A percentile compares a stretch with the other conserved stretches of the same genome.
phyloP scores from a whole-genome alignment of 768 basidiomycete species.

The Auricularia heimuer region DNA sequence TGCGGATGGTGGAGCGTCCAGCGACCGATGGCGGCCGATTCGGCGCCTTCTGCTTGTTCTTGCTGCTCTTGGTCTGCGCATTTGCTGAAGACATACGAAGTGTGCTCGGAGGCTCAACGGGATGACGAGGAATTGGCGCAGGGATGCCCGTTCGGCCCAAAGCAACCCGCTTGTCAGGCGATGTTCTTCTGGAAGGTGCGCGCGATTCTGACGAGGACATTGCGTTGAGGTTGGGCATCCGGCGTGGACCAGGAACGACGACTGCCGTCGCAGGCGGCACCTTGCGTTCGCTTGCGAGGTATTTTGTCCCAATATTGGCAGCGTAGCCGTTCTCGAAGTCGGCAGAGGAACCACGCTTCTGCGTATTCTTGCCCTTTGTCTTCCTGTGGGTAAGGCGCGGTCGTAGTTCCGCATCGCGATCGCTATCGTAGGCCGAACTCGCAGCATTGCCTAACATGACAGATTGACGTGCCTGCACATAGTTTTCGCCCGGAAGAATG shows the following conservation, averaged over 20 bases:
- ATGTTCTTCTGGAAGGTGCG: slow-evolving; percentile 51
- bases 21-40: slow-evolving; percentile 20
- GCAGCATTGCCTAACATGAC: slow-evolving; percentile 56
- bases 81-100: not conserved
- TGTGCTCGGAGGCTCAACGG: not conserved
- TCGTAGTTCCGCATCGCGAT: slow-evolving; percentile 46
- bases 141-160: not conserved
- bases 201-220: slow-evolving; percentile 40
- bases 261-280: slow-evolving; percentile 33
- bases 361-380: slow-evolving; percentile 20
- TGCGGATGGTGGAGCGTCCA: slow-evolving; percentile 42
- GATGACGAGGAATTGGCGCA: not conserved
- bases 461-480: slow-evolving; percentile 59
- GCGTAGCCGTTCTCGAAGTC: slow-evolving; percentile 91
- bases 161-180: slow-evolving; percentile 53
- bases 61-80: not conserved
- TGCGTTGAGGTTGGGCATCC: slow-evolving; percentile 9
- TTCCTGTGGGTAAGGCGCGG: slow-evolving; percentile 13
- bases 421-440: slow-evolving; percentile 76
- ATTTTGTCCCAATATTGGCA: slow-evolving; percentile 78
- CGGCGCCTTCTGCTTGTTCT: slow-evolving; percentile 24
- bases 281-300: slow-evolving; percentile 45
- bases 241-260: slow-evolving; percentile 37
- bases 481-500: slow-evolving; percentile 57
- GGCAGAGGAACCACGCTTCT: slow-evolving; percentile 53